phyloP scores from a whole-genome alignment of 352 stramenopile species.

The Phytophthora niederhauseri region DNA sequence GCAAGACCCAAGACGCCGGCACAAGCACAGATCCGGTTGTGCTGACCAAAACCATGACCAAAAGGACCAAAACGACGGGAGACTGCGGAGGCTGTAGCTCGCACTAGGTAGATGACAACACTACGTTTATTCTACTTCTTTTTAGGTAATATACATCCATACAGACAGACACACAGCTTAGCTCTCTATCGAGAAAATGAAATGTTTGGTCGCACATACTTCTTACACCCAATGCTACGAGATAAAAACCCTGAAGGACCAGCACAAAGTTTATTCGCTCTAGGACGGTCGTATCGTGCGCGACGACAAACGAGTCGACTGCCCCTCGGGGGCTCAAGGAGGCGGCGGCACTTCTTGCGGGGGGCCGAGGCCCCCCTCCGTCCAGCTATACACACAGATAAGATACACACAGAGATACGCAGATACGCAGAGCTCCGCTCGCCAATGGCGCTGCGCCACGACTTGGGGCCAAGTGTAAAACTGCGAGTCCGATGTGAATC shows the following conservation, averaged over 20 bases:
- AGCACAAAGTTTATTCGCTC: conserved; percentile 37
- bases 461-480: not conserved
- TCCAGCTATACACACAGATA: conserved; percentile 28
- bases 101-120: conserved; percentile 3
- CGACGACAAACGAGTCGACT: conserved; percentile 22
- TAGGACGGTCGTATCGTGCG: conserved; percentile 83
- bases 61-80: conserved; percentile 7
- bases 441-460: conserved; percentile 14
- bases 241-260: conserved; percentile 91
- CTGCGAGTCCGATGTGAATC: conserved; percentile 23
- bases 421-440: not conserved
- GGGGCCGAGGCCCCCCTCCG: conserved; percentile 24
- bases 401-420: conserved; percentile 26
- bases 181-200: not conserved
- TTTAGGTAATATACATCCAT: not conserved
- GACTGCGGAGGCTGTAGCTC: conserved; percentile 30
- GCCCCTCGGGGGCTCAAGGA: conserved; percentile 32
- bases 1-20: not conserved
- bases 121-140: not conserved
- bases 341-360: conserved; percentile 48
- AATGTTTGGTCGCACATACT: conserved; percentile 87
- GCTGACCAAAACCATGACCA: conserved; percentile 10
- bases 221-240: conserved; percentile 88
- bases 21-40: conserved; percentile 10
- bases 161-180: not conserved